Percentiles rank a stretch among this genome's conserved stretches.
Evolutionary conservation across 768 basidiomycete species (phyloP).

Genomic region (Mycena floridula): DNA sequence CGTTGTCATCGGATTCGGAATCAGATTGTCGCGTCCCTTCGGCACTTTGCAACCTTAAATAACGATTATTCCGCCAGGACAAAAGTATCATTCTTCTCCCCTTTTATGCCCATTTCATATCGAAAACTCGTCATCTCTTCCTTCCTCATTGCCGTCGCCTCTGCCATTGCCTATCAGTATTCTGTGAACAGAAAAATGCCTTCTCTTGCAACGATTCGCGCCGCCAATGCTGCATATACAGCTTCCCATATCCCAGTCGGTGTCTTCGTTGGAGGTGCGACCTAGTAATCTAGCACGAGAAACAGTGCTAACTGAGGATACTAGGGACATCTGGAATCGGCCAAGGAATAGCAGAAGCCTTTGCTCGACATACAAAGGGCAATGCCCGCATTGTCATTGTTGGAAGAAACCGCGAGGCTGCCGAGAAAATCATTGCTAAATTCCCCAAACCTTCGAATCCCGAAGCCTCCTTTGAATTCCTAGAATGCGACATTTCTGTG

Average conservation of each 20-base stretch:
- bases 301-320: no score
- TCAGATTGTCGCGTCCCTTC: background rate
- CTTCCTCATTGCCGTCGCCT: no score
- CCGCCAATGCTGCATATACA: slow-evolving; percentile 9
- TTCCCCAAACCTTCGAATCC: slow-evolving; percentile 11
- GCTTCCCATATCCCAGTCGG: slow-evolving; percentile 5
- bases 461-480: slow-evolving; percentile 10
- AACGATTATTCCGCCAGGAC: background rate
- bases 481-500: slow-evolving; percentile 16
- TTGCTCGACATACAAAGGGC: slow-evolving; percentile 26
- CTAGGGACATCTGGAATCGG: slow-evolving; percentile 16
- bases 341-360: slow-evolving; percentile 22
- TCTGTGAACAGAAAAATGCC: slow-evolving; percentile 8
- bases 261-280: slow-evolving; percentile 9
- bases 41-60: background rate
- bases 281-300: no score
- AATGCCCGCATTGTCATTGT: slow-evolving; percentile 28
- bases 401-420: slow-evolving; percentile 26
- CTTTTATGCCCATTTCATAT: no score
- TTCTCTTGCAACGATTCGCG: slow-evolving; percentile 6
- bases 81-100: no score
- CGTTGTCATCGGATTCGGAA: no score
- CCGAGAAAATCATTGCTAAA: slow-evolving; percentile 1
- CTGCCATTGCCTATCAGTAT: background rate
- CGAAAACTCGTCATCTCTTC: no score